A percentile compares a stretch with the other conserved stretches of the same genome.
These are phyloP conservation scores for Penicillium subrubescens DNA, from an alignment of 495 filamentous ascomycete species.

Conservation along the genomic window DNA sequence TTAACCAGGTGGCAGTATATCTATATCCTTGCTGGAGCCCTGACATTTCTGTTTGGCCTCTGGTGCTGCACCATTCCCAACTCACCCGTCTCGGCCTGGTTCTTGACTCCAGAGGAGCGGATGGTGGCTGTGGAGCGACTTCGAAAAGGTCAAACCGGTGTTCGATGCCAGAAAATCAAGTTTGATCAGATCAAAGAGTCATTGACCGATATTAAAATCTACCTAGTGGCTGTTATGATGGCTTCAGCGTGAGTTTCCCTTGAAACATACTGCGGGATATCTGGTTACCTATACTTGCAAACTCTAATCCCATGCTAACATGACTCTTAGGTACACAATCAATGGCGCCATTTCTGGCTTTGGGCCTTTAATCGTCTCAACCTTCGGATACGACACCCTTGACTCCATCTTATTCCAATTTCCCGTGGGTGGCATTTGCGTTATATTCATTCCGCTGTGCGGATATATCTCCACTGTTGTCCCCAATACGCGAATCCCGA, in stretches of 20 bases:
- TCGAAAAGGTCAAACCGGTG: slow-evolving; percentile 53
- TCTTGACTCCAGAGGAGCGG: slow-evolving; percentile 51
- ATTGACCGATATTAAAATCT: slow-evolving; percentile 52
- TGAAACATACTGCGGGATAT: not conserved
- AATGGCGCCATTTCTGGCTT: slow-evolving; percentile 79
- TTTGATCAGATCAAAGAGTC: slow-evolving; percentile 50
- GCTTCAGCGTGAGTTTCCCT: slow-evolving; percentile 46
- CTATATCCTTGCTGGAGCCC: slow-evolving; percentile 62
- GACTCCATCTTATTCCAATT: slow-evolving; percentile 74
- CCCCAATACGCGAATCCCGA: slow-evolving; percentile 65
- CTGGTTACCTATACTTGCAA: not conserved
- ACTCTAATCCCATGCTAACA: not conserved
- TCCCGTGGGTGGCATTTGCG: slow-evolving; percentile 64
- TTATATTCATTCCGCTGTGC: slow-evolving; percentile 64
- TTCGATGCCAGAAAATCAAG: slow-evolving; percentile 56
- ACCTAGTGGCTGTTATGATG: slow-evolving; percentile 60
- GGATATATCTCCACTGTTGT: slow-evolving; percentile 61
- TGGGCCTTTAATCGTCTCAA: slow-evolving; percentile 72
- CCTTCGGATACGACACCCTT: slow-evolving; percentile 67
- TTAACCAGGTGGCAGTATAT: slow-evolving; percentile 69
- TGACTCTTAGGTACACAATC: slow-evolving; percentile 58
- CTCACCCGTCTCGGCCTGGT: slow-evolving; percentile 56
- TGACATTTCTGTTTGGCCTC: slow-evolving; percentile 66
- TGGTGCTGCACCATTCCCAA: slow-evolving; percentile 61
- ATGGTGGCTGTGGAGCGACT: slow-evolving; percentile 57